Percentiles rank a stretch among this genome's conserved stretches.
These are phyloP conservation scores for Candida arabinofermentans DNA, from an alignment of 805 yeast genomes.

Conservation along the genomic window DNA sequence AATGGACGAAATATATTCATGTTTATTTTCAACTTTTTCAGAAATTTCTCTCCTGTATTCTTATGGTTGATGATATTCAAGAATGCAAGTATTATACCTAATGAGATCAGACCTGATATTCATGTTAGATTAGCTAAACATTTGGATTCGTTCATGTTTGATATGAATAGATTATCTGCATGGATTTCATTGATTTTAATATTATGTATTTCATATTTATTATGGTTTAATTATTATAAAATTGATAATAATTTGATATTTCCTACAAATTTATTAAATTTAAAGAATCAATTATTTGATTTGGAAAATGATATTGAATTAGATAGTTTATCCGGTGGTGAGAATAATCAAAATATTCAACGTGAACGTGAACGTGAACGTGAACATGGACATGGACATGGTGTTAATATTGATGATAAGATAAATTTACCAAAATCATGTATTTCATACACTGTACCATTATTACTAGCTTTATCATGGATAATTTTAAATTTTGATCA, in stretches of 20 bases:
- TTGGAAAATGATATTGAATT: not conserved
- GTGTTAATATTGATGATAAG: too few relatives aligned
- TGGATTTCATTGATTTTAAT: slow-evolving; percentile 20
- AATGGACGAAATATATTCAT: slow-evolving; percentile 23
- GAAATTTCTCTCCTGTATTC: slow-evolving; percentile 50
- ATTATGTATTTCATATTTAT: slow-evolving; percentile 9
- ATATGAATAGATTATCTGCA: slow-evolving; percentile 14
- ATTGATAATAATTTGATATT: slow-evolving; percentile 2
- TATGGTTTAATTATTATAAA: slow-evolving; percentile 18
- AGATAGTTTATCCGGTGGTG: not conserved
- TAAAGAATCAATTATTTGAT: not conserved
- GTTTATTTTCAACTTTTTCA: slow-evolving; percentile 39
- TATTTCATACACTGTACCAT: slow-evolving; percentile 31
- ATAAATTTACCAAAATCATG: slow-evolving; percentile 23
- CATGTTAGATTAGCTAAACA: slow-evolving; percentile 44
- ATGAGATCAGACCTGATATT: slow-evolving; percentile 47
- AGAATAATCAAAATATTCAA: too few relatives aligned
- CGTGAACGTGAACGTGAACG: slow-evolving; percentile 2
- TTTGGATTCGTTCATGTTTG: slow-evolving; percentile 39
- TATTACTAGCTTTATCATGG: slow-evolving; percentile 44
- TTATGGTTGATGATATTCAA: slow-evolving; percentile 55
- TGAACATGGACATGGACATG: not conserved
- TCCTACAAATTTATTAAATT: not conserved
- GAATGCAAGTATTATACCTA: slow-evolving; percentile 57
- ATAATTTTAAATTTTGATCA: slow-evolving; percentile 44